These are phyloP conservation scores for Prunus mume DNA, from an alignment of 306 rosid species.

Conservation along the genomic window DNA sequence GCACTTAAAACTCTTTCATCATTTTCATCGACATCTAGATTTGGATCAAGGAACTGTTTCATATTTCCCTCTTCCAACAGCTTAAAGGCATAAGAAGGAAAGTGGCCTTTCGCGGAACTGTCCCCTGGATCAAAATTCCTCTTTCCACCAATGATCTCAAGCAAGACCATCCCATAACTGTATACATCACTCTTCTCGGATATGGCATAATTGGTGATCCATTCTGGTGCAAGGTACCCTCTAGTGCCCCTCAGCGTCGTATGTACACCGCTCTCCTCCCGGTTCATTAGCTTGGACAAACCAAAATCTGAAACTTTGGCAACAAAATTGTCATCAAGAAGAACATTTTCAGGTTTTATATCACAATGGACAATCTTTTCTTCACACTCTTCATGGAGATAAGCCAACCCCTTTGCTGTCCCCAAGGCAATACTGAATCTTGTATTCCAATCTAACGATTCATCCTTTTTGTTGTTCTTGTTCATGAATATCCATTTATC, in stretches of 20 bases:
- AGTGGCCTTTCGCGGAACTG: slow-evolving; percentile 28
- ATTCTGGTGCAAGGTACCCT: slow-evolving; percentile 47
- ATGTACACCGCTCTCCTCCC: slow-evolving; percentile 28
- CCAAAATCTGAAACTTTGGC: slow-evolving; percentile 44
- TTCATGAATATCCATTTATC: slow-evolving; percentile 61
- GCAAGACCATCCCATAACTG: slow-evolving; percentile 36
- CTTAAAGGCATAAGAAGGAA: slow-evolving; percentile 31
- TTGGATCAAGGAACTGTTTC: slow-evolving; percentile 44
- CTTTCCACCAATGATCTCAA: slow-evolving; percentile 19
- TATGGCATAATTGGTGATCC: slow-evolving; percentile 40
- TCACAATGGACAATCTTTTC: slow-evolving; percentile 48
- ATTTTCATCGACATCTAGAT: slow-evolving; percentile 47
- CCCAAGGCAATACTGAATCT: slow-evolving; percentile 45
- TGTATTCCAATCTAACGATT: slow-evolving; percentile 36
- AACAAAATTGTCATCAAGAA: slow-evolving; percentile 14
- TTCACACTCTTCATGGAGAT: slow-evolving; percentile 45
- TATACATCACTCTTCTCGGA: slow-evolving; percentile 47
- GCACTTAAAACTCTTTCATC: slow-evolving; percentile 30
- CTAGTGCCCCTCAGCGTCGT: slow-evolving; percentile 41
- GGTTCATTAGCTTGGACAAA: slow-evolving; percentile 36
- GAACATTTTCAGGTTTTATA: slow-evolving; percentile 42
- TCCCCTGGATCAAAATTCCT: slow-evolving; percentile 23
- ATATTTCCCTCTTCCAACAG: slow-evolving; percentile 50
- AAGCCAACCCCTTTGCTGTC: slow-evolving; percentile 40
- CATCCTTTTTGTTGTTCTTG: slow-evolving; percentile 22